phyloP scores from a whole-genome alignment of 2,329 filamentous ascomycete genomes.

The Alternaria novae-zelandiae region DNA sequence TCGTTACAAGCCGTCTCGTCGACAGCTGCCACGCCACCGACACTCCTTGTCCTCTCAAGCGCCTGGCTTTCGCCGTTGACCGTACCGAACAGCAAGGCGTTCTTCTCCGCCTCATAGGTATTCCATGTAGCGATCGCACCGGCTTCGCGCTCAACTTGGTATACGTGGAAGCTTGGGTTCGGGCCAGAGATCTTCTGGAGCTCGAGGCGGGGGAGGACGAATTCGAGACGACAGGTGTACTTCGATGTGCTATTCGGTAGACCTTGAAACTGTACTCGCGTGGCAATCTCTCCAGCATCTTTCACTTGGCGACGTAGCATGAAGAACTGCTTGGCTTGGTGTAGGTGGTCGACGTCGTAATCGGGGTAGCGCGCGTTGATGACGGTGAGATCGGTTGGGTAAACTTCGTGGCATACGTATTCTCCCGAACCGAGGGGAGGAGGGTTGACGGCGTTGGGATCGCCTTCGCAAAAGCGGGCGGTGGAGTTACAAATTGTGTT shows the following conservation, averaged over 20 bases:
- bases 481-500: constrained; percentile 9
- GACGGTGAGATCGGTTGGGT: constrained; percentile 30
- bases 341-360: constrained; percentile 24
- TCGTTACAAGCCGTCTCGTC: constrained; percentile 29
- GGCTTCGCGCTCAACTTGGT: constrained; percentile 25
- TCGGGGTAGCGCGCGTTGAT: constrained; percentile 38
- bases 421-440: neutral
- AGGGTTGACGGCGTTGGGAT: neutral
- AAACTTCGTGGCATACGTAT: constrained; percentile 27
- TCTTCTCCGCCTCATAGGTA: constrained; percentile 20
- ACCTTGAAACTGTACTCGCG: constrained; percentile 31
- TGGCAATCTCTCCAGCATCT: constrained; percentile 31
- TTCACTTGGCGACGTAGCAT: constrained; percentile 35
- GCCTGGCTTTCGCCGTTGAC: constrained; percentile 30
- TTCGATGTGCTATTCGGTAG: constrained; percentile 14
- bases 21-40: constrained; percentile 24
- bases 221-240: constrained; percentile 33
- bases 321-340: constrained; percentile 29
- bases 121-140: constrained; percentile 28
- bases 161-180: constrained; percentile 34
- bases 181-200: constrained; percentile 23
- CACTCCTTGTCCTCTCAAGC: constrained; percentile 18
- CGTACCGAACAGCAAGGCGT: constrained; percentile 21
- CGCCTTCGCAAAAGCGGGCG: neutral
- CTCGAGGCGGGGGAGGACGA: constrained; percentile 24